Conservation (phyloP, 2,329 filamentous ascomycete species). For the Fragosphaeria purpurea region DNA sequence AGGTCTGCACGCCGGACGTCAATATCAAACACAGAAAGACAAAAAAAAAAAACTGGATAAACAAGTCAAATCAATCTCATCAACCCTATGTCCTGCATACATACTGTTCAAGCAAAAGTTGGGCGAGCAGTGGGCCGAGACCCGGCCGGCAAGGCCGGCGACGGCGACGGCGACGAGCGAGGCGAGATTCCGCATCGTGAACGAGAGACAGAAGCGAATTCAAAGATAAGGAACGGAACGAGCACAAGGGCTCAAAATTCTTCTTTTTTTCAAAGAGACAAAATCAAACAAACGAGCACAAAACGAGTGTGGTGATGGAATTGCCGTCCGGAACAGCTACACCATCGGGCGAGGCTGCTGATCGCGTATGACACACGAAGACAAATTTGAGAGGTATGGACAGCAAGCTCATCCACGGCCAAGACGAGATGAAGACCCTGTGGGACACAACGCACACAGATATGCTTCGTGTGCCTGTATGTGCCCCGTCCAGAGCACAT, state of each 20-base stretch:
- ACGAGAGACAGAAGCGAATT: not conserved
- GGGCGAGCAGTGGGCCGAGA: conserved; percentile 1
- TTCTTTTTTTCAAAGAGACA: not conserved
- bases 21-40: no score
- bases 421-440: no score
- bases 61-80: no score
- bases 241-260: not conserved
- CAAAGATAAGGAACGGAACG: not conserved
- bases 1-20: not conserved
- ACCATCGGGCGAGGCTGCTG: no score
- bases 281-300: not conserved
- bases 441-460: no score
- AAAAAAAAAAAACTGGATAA: no score
- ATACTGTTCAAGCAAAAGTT: not conserved
- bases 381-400: no score
- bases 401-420: no score
- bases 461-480: no score
- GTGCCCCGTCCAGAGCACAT: no score
- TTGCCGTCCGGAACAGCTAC: no score
- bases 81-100: not conserved
- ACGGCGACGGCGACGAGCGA: not conserved
- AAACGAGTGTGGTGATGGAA: not conserved
- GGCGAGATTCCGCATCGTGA: not conserved
- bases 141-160: not conserved
- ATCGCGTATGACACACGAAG: no score